A percentile compares a stretch with the other conserved stretches of the same genome.
Conservation (phyloP, 495 filamentous ascomycete species). For the Lindgomyces ingoldianus region DNA sequence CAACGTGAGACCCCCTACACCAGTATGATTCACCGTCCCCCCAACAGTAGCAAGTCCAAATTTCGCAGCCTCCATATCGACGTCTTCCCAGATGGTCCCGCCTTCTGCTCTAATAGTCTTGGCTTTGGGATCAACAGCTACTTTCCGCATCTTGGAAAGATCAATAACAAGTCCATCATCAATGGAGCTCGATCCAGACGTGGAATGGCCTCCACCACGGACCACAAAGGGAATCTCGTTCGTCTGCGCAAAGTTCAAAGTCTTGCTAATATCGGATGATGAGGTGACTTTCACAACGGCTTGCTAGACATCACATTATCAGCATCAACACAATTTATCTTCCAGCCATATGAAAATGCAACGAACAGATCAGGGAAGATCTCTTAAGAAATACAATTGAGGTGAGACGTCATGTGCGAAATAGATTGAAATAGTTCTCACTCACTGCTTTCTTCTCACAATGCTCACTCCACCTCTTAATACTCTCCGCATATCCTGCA, state of each 20-base stretch:
- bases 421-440: neutral
- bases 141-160: constrained; percentile 53
- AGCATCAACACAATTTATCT: too few species aligned
- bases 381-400: neutral
- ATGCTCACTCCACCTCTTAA: constrained; percentile 40
- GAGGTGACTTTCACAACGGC: constrained; percentile 49
- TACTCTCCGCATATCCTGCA: constrained; percentile 36
- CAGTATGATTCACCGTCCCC: constrained; percentile 57
- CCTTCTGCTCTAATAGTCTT: constrained; percentile 56
- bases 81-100: constrained; percentile 58
- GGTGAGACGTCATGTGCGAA: neutral
- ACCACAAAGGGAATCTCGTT: constrained; percentile 54
- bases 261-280: constrained; percentile 45
- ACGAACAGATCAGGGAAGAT: too few species aligned
- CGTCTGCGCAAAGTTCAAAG: constrained; percentile 49
- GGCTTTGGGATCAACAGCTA: constrained; percentile 48
- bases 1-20: constrained; percentile 58
- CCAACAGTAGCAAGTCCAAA: constrained; percentile 59
- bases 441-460: constrained; percentile 39
- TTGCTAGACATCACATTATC: constrained; percentile 38
- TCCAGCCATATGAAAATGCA: too few species aligned
- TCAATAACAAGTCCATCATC: constrained; percentile 59
- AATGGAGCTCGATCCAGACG: constrained; percentile 52
- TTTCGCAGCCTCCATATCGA: constrained; percentile 54
- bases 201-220: constrained; percentile 57